Evolutionary conservation across 2,329 filamentous ascomycete species (phyloP), one percentile per base, ranked within the genome.

Genomic region (Daldinia sp.): DNA sequence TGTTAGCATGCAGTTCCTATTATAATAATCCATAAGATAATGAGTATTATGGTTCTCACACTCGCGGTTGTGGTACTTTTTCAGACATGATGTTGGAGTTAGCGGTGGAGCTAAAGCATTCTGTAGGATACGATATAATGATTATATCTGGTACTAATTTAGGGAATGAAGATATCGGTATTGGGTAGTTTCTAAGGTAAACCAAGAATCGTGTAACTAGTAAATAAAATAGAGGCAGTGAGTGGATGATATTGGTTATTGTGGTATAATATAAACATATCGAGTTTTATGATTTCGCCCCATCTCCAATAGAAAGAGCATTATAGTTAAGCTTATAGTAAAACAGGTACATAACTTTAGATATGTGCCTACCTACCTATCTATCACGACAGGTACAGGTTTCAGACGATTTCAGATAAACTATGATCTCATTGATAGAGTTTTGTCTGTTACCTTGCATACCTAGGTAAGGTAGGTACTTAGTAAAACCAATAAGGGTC

Each of bases 41-140:
- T 15, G 26, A 18, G 15, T 53, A 37, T 46, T 23, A 2, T 35
- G 33, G 30, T 46, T 26, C 68, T 67, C 65, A 71, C 69, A 30
- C 55, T n/a, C 18, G 57, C 23, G 53, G n/a, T n/a, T 12, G 10
- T 41, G 61, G 44, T 48, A 13, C n/a, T 42, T 63, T 42, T 23
- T 68, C 13, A 18, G 46, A 33, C 46, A 51, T 51, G 5, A 6
- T 51, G 4, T 18, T 33, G 15, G 7, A 33, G 18, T 50, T 33
- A 33, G 3, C 1, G 15, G 10, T 51, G 15, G 18, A 18, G 13
- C 46, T 4, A 18, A n/a, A 33, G 7, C 46, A 51, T 51, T 51
- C 46, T 51, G 23, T 48, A 28, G 5, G 15, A 48, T 15, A 46
- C 4, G 10, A 28, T 48, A 28, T 28, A 15, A 48, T 7, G 7